Evolutionary conservation across 371 early-diverging fungal species (phyloP).

Genomic region (Mucor ambiguus): DNA sequence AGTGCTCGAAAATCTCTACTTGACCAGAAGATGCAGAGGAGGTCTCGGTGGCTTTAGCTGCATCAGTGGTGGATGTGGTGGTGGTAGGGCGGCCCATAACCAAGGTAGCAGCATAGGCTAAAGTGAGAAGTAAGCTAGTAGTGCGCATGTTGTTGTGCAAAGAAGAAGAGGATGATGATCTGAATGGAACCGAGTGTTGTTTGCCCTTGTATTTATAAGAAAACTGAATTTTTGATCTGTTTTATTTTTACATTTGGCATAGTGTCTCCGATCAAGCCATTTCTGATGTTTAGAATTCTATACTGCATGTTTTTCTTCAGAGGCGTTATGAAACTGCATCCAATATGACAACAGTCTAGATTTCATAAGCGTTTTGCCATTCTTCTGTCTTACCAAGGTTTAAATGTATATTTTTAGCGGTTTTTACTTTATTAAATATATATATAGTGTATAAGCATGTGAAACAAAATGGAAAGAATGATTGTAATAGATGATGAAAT

Average conservation of each 20-base stretch:
- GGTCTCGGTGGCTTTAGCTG: constrained; percentile 1
- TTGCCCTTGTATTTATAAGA: neutral
- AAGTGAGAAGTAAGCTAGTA: constrained; percentile 11
- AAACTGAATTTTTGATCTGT: neutral
- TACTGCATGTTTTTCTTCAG: neutral
- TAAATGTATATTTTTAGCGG: neutral
- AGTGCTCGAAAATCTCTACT: constrained; percentile 1
- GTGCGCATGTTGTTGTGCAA: constrained; percentile 8
- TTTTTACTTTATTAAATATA: neutral
- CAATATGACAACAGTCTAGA: neutral
- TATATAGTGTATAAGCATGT: neutral
- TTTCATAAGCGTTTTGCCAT: neutral
- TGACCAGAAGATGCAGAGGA: too few species aligned
- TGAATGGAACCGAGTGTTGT: neutral
- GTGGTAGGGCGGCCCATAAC: constrained; percentile 10
- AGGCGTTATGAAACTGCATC: neutral
- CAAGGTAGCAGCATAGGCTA: constrained; percentile 10
- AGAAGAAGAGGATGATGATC: neutral
- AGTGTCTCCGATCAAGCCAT: constrained; percentile 2
- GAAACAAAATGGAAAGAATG: neutral
- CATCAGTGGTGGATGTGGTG: neutral
- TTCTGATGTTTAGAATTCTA: neutral
- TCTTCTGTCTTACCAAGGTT: neutral
- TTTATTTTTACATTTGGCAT: neutral
- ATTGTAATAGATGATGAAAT: neutral